Percentiles rank a stretch among this genome's conserved stretches.
Conservation (phyloP, 768 basidiomycete species). For the Mycena vulgaris region DNA sequence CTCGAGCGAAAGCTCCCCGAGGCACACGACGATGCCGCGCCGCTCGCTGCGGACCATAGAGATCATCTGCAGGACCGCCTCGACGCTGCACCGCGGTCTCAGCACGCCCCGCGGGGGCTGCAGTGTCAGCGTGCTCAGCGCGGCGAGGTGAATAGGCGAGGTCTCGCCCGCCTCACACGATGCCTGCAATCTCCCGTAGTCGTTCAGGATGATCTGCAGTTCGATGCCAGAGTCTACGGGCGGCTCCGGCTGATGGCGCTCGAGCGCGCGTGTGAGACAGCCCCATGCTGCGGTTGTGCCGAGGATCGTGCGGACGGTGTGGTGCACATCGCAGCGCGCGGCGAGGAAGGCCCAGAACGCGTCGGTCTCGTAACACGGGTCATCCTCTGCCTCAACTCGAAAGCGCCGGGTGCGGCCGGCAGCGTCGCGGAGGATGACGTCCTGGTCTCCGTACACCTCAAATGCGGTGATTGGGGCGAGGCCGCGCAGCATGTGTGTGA, state of each 20-base stretch:
- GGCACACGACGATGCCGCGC: constrained; percentile 14
- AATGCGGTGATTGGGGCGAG: constrained; percentile 3
- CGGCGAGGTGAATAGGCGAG: not conserved
- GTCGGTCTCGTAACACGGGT: not conserved
- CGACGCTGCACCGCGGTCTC: constrained; percentile 10
- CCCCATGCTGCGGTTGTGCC: not conserved
- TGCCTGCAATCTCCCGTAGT: not conserved
- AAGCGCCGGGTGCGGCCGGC: constrained; percentile 5
- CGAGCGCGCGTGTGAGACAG: not conserved
- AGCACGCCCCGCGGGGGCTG: not conserved
- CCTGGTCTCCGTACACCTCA: constrained; percentile 7
- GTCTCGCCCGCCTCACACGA: not conserved
- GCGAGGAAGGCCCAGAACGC: constrained; percentile 13
- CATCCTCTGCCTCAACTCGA: not conserved
- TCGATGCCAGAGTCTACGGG: not conserved
- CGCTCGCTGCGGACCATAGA: constrained; percentile 13
- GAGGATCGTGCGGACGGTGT: constrained; percentile 13
- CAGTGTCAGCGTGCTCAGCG: not conserved
- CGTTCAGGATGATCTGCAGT: not conserved
- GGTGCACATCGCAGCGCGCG: not conserved
- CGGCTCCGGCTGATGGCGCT: not conserved
- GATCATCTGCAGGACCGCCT: not conserved
- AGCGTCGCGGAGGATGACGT: constrained; percentile 5
- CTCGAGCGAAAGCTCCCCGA: not conserved
- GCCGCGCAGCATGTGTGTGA: constrained; percentile 19